A percentile compares a stretch with the other conserved stretches of the same genome.
These are phyloP conservation scores for Parmelia sp. DNA, from an alignment of 495 filamentous ascomycete species.

Conservation along the genomic window DNA sequence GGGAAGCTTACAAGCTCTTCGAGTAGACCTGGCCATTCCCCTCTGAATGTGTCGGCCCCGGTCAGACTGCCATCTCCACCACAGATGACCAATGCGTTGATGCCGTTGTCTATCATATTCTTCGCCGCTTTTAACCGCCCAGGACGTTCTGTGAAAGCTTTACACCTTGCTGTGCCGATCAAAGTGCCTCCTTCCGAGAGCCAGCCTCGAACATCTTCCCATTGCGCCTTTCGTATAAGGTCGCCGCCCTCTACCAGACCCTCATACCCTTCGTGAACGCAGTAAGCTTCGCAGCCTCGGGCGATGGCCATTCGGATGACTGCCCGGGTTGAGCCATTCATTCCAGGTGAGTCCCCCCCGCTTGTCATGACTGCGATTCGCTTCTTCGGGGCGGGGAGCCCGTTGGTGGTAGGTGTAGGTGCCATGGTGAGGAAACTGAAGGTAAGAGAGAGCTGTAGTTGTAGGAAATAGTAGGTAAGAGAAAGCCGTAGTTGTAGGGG, in stretches of 20 bases:
- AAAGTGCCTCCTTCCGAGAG: constrained; percentile 91
- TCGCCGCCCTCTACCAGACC: constrained; percentile 85
- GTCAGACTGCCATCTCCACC: constrained; percentile 97
- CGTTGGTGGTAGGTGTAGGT: constrained; percentile 10
- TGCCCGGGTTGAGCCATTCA: constrained; percentile 92
- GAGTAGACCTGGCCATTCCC: constrained; percentile 83
- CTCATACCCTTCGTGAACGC: constrained; percentile 92
- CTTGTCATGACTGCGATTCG: constrained; percentile 93
- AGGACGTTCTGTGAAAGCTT: constrained; percentile 77
- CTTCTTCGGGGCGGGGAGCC: constrained; percentile 33
- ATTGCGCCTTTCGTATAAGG: constrained; percentile 78
- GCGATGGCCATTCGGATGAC: constrained; percentile 90
- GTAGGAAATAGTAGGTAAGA: not conserved
- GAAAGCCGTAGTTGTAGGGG: not conserved
- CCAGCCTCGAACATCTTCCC: constrained; percentile 94
- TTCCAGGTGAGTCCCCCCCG: constrained; percentile 94
- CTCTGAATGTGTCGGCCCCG: constrained; percentile 86
- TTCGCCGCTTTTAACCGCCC: constrained; percentile 81
- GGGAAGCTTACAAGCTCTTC: constrained; percentile 60
- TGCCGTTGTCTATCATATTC: constrained; percentile 86
- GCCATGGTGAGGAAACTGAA: constrained; percentile 13
- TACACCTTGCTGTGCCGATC: constrained; percentile 91
- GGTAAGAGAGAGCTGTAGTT: not conserved
- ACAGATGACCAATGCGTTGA: constrained; percentile 93
- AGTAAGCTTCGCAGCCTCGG: constrained; percentile 79